phyloP scores from a whole-genome alignment of 148 eudicot species.

The Polygonum maritimum region DNA sequence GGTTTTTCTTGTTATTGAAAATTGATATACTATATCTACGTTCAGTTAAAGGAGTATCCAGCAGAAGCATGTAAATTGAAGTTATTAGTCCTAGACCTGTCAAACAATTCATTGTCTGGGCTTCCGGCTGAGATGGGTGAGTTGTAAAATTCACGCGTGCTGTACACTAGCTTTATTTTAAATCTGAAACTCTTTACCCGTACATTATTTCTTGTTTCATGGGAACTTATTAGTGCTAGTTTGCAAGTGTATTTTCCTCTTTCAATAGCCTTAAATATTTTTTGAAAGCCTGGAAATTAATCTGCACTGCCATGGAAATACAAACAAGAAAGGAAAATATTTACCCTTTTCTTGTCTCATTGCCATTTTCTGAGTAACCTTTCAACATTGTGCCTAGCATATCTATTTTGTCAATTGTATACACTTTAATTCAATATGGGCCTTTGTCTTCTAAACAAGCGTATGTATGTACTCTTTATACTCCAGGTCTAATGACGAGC shows the following conservation, averaged over 20 bases:
- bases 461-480: background rate
- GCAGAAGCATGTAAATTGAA: slow-evolving; percentile 79
- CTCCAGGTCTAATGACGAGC: slow-evolving; percentile 71
- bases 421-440: background rate
- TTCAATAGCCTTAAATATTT: background rate
- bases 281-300: background rate
- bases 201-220: too few relatives aligned
- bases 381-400: background rate
- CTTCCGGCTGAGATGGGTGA: slow-evolving; percentile 96
- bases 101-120: slow-evolving; percentile 91
- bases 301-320: background rate
- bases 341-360: background rate
- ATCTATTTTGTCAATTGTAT: background rate
- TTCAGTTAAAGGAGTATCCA: slow-evolving; percentile 80
- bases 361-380: background rate
- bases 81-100: slow-evolving; percentile 73
- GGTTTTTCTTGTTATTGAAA: background rate
- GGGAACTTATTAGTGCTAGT: background rate
- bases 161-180: background rate
- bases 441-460: background rate
- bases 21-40: background rate
- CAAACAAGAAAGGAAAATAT: background rate
- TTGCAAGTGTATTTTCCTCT: background rate
- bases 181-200: background rate
- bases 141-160: slow-evolving; percentile 1